phyloP scores from a whole-genome alignment of 2,329 filamentous ascomycete species.

The Colletotrichum lentis region DNA sequence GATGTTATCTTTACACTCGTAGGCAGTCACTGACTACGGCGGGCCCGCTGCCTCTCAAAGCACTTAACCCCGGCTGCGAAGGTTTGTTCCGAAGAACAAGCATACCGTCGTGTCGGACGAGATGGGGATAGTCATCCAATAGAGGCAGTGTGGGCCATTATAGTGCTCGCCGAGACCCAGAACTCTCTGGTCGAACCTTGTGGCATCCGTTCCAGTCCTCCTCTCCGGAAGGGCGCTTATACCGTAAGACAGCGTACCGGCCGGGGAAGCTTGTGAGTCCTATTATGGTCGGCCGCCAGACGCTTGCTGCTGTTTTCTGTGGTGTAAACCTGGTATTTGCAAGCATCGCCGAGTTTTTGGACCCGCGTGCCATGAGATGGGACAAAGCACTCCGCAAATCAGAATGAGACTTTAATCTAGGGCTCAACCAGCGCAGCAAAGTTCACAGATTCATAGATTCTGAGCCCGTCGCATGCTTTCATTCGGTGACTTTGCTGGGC shows the following conservation, averaged over 20 bases:
- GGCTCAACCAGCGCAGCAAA: constrained; percentile 2
- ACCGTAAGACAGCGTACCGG: neutral
- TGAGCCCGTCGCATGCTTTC: constrained; percentile 24
- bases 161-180: neutral
- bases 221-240: neutral
- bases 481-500: constrained; percentile 21
- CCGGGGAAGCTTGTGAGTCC: constrained; percentile 3
- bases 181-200: neutral
- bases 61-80: neutral
- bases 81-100: constrained; percentile 6
- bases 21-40: neutral
- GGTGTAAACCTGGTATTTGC: constrained; percentile 3
- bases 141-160: neutral
- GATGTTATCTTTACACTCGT: neutral
- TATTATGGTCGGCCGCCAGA: constrained; percentile 3
- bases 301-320: neutral
- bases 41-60: neutral
- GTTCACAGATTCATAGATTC: neutral
- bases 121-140: neutral
- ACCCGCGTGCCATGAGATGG: constrained; percentile 12
- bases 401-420: neutral
- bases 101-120: neutral
- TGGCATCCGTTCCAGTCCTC: neutral
- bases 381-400: constrained; percentile 12
- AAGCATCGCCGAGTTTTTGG: constrained; percentile 19